Evolutionary conservation across 805 yeast species (phyloP), one percentile per base, ranked within the genome.

Genomic region (Saccharomycopsis malanga): DNA sequence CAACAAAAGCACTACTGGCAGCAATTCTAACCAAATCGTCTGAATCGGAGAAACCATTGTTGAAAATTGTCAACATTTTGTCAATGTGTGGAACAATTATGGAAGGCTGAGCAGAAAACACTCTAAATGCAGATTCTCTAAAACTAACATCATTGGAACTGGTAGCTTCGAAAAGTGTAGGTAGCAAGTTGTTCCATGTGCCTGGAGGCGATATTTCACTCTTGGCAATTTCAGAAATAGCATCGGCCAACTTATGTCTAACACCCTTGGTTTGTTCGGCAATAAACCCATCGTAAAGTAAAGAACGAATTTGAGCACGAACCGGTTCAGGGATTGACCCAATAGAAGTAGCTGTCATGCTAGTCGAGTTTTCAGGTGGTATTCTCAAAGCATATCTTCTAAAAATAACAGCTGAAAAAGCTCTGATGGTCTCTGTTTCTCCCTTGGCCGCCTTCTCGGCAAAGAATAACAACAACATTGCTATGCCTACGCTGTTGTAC

Each of bases 201-300:
- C 72, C 73, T 20, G 69, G 70, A 17, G 68, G 71, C 3, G 68
- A 57, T 40, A 69, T 62, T 12, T 76, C 81, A 49, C 79, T 83
- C 57, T 81, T 80, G 1, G 96, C 94, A 39, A 91, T 77, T 65
- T 89, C 98, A 1, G 97, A 86, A 41, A 93, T 83, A 6, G 95
- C 95, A 69, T 93, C 98, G 2, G 96, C 81, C 42, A 93, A 69
- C 61, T 91, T 93, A 64, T 91, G 96, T 61, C 97, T 80, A 27
- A 87, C 87, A 53, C 76, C 77, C 52, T 77, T 78, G n/a, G 83
- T 68, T 61, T 82, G 87, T 50, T 73, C 81, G 9, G 78, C 62
- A 9, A 76, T 61, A 57, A 91, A 87, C 14, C 96, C 98, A 49
- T 74, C 74, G 54, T 89, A 70, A 34, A 91, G 72, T 20, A 77